A percentile compares a stretch with the other conserved stretches of the same genome.
Evolutionary conservation across 1,284 basidiomycete species (phyloP).

Genomic region (Kalmanozyma brasiliensis): DNA sequence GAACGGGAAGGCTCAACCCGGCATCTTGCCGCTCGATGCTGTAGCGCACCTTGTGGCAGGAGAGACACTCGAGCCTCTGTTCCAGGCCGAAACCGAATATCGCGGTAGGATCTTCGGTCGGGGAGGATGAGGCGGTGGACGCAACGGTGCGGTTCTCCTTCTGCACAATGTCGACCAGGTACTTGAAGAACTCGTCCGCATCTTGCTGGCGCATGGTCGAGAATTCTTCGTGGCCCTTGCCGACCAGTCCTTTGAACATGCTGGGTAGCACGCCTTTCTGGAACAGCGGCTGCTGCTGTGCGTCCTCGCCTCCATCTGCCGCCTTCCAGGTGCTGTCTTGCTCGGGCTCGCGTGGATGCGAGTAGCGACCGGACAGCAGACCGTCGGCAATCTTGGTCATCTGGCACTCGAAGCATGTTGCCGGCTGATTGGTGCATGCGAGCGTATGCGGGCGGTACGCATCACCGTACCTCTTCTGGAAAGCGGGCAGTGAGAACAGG

Average conservation of each 20-base stretch:
- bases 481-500: constrained; percentile 82
- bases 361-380: constrained; percentile 89
- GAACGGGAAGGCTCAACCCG: constrained; percentile 79
- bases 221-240: constrained; percentile 93
- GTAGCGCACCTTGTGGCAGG: constrained; percentile 89
- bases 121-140: constrained; percentile 4
- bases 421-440: constrained; percentile 78
- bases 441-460: constrained; percentile 74
- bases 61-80: constrained; percentile 72
- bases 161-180: constrained; percentile 79
- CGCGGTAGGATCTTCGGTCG: constrained; percentile 73
- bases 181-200: constrained; percentile 90
- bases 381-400: constrained; percentile 93
- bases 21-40: constrained; percentile 81
- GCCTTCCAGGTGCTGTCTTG: constrained; percentile 14
- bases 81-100: constrained; percentile 84
- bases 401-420: constrained; percentile 91
- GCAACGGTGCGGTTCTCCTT: constrained; percentile 63
- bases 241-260: constrained; percentile 88
- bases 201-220: constrained; percentile 97
- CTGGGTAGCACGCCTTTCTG: constrained; percentile 86
- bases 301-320: constrained; percentile 5
- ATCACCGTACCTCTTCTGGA: constrained; percentile 79
- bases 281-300: constrained; percentile 70
- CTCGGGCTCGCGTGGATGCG: constrained; percentile 72